Conservation (phyloP, 73 alveolate species). For the Paramecium caudatum region DNA sequence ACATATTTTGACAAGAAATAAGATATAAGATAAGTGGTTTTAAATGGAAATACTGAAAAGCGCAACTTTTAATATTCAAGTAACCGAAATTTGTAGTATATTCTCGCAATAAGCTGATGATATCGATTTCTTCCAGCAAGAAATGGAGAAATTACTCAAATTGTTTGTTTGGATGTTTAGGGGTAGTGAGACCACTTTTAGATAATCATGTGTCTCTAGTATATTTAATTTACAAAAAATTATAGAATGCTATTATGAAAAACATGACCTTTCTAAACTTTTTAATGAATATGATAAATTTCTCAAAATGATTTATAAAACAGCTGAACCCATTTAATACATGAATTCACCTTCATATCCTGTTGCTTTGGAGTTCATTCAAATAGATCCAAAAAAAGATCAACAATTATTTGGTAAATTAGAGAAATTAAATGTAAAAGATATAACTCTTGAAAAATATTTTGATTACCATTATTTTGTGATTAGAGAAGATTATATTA, state of each 20-base stretch:
- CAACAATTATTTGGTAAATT: constrained; percentile 6
- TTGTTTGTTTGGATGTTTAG: background rate
- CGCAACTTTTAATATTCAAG: background rate
- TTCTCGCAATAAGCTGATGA: background rate
- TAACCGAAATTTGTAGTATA: background rate
- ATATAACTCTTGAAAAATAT: background rate
- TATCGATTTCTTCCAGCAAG: background rate
- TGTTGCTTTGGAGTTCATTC: background rate
- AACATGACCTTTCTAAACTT: background rate
- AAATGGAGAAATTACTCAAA: constrained; percentile 5
- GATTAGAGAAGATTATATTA: background rate
- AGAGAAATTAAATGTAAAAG: background rate
- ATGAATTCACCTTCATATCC: background rate
- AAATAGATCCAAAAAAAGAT: background rate
- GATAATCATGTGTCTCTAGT: background rate
- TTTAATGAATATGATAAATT: background rate
- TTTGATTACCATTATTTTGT: background rate
- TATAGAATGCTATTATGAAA: background rate
- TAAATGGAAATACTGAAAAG: background rate
- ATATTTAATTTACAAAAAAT: background rate
- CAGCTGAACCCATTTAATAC: background rate
- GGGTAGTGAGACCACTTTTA: background rate
- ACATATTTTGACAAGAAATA: background rate
- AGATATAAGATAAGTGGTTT: background rate
- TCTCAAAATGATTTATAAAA: background rate